Percentiles rank a stretch among this genome's conserved stretches.
Evolutionary conservation across 129 eudicot species (phyloP).

Genomic region (Saussurea involucrata): DNA sequence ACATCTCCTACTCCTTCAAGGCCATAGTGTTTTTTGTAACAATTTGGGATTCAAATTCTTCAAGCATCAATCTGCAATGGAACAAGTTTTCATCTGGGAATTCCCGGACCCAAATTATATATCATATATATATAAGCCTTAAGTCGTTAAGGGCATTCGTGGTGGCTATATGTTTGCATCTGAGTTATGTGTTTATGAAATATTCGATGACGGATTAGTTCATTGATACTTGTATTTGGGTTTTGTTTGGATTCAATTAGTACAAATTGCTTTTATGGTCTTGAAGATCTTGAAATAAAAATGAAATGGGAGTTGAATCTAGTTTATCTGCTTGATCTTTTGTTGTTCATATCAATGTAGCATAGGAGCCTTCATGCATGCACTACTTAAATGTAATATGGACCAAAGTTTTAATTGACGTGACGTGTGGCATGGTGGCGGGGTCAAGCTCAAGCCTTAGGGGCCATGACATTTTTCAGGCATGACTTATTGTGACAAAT

Average conservation of each 20-base stretch:
- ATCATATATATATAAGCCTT: background rate
- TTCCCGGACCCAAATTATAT: slow-evolving; percentile 13
- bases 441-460: too few relatives aligned
- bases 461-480: too few relatives aligned
- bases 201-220: background rate
- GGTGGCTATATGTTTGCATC: slow-evolving; percentile 10
- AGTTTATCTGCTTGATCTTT: background rate
- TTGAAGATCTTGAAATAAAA: background rate
- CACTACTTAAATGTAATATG: background rate
- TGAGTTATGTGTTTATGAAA: slow-evolving; percentile 20
- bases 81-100: slow-evolving; percentile 23
- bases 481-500: too few relatives aligned
- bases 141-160: slow-evolving; percentile 1
- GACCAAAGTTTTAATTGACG: too few relatives aligned
- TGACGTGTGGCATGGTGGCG: too few relatives aligned
- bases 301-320: background rate
- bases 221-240: slow-evolving; percentile 10
- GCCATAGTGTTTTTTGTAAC: slow-evolving; percentile 48
- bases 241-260: slow-evolving; percentile 7
- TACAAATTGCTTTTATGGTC: slow-evolving; percentile 9
- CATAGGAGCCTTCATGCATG: background rate
- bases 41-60: slow-evolving; percentile 7
- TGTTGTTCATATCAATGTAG: background rate
- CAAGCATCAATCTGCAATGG: slow-evolving; percentile 4
- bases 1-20: slow-evolving; percentile 71